Base-by-base conservation (phyloP, 2,329 filamentous ascomycete genomes). In the Ramichloridium luteum region DNA sequence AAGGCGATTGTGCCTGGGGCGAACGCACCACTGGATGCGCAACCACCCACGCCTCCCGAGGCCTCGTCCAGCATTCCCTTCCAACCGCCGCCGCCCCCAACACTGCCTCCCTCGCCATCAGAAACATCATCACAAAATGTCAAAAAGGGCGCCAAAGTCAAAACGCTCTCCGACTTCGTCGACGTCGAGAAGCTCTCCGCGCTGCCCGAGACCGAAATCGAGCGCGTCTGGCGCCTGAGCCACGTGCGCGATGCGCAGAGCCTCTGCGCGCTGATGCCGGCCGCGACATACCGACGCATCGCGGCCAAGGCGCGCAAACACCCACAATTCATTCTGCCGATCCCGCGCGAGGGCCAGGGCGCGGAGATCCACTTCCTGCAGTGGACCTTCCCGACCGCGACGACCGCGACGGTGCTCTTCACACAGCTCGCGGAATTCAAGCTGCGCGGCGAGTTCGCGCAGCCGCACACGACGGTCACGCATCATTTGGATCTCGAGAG, bases 321-420 rank as follows among this genome's bases (percentile, higher is more conserved):
- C 54, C 90, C 90, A 10, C 78, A 85, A 47, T 98, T 98, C 61
- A 78, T 98, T 34, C 72, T 98, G 1, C 90, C 90, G 0, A 70
- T 96, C 5, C 81, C 81, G 43, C 81, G 71, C 28, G 57, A 58
- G 39, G 59, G 59, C 3, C 63, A 71, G 39, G 83, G 82, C 31
- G 83, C 85, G 28, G 90, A 96, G 58, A 85, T 98, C 27, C 90
- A 98, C 60, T 93, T 93, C 57, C 60, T 98, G 40, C 88, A 98
- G 59, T 98, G 92, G 84, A 81, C 80, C 0, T 94, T 93, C 58
- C 86, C 93, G 38, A 68, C 75, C 0, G 64, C 67, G 3, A 59
- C 67, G 2, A 67, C 64, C 1, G 59, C 61, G 1, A 70, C 61
- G 17, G 61, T 96, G 4, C 74, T 98, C 18, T 96, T 98, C 61